Evolutionary conservation across 2,329 filamentous ascomycete species (phyloP), one percentile per base, ranked within the genome.

Genomic region (Ophiostoma piceae): DNA sequence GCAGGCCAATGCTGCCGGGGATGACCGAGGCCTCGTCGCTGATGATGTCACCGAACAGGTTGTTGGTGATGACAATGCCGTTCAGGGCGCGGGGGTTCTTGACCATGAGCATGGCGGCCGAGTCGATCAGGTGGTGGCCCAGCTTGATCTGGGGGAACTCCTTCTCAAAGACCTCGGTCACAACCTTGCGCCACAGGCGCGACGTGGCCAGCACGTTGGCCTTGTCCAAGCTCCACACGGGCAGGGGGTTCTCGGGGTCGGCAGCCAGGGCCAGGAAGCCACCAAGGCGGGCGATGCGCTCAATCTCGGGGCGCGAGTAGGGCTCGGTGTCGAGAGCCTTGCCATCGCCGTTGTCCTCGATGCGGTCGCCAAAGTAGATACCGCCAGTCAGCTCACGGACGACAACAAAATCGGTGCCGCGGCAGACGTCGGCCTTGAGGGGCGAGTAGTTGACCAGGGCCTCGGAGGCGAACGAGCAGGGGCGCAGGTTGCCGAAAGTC

Each of bases 61-160:
- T 99, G 83, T 90, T 94, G 14, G 94, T 96, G 73, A 98, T 89
- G 66, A 98, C 87, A 47, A 98, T 88, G 69, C 94, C 95, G 79
- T 97, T 98, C 68, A 98, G 84, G 29, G 88, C 87, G 12, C 89
- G 85, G 11, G 94, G 94, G 81, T 94, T 94, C 89, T 96, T 97
- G 77, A 98, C 87, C 90, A 98, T 92, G 75, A 97, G 84, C 94
- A 98, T 97, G 74, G 94, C 94, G n/a, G 94, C 94, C 70, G 88
- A 92, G 82, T 98, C 94, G 78, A 98, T 97, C 67, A 98, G 86
- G 79, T 98, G 94, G 79, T 97, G 94, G 74, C 89, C 87, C 62
- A 96, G 82, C 82, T 91, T 87, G 65, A 97, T 81, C 78, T 94
- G 87, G 2, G 94, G 93, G 82, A 96, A 98, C 84, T 97, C 94